Base-by-base conservation (phyloP, 306 rosid species). In the Luffa acutangula region DNA sequence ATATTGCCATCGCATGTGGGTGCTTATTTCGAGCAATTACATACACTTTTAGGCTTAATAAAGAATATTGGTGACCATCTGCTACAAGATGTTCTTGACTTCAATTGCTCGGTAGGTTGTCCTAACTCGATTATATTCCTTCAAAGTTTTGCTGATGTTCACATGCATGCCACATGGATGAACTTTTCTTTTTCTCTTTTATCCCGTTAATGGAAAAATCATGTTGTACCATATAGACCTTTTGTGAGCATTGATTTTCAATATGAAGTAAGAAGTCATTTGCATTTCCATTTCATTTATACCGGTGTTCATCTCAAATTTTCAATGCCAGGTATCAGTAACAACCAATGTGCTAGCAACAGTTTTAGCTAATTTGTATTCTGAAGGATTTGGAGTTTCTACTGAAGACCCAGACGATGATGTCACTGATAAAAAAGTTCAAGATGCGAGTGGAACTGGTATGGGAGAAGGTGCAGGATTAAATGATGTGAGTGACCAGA, bases 401-500 rank as follows among this genome's bases (percentile, higher is more conserved):
- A 56, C 82, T 18, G 93, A 92, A 80, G 88, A 81, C 25, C 82
- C 87, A n/a, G 95, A 69, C 53, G 87, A 86, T 2, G 89, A 89
- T 76, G 92, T 78, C 62, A 53, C 81, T 41, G 80, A 15, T 57
- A 84, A 88, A 74, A 34, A 78, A n/a, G 77, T 88, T 72, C 86
- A 90, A 81, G 96, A 89, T 60, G 90, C 83, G 63, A 83, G 75
- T 78, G 98, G 97, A 77, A 93, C 92, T 7, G 98, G 97, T 63
- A 90, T 93, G 95, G 97, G 95, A 34, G 98, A 91, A 78, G 98
- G 98, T 80, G 86, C 80, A 3, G 98, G 98, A 78, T 20, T 78
- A 82, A 90, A 88, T 13, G 98, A 93, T 87, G 96, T 93, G 78
- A 93, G 97, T 79, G 97, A 95, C 75, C 95, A 91, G 88, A 92